A percentile compares a stretch with the other conserved stretches of the same genome.
Conservation (phyloP, 495 filamentous ascomycete species). For the Neurospora intermedia region DNA sequence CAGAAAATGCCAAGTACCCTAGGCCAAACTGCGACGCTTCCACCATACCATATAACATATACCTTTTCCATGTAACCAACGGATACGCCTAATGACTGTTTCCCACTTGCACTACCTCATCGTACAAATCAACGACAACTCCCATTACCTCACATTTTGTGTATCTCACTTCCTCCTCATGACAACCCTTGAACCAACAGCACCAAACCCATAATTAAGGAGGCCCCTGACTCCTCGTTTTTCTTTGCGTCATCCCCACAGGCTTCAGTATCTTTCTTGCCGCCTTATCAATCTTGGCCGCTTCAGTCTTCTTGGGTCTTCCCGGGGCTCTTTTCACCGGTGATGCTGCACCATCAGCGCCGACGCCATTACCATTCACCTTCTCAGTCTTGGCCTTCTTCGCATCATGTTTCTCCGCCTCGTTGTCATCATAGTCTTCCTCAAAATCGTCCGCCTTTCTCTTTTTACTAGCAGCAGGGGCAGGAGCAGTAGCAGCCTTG, state of each 20-base stretch:
- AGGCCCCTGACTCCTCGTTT: constrained; percentile 36
- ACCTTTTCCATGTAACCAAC: not conserved
- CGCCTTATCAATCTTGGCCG: not conserved
- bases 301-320: not conserved
- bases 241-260: constrained; percentile 28
- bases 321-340: not conserved
- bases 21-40: not conserved
- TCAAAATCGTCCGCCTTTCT: constrained; percentile 6
- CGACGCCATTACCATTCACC: constrained; percentile 5
- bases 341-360: not conserved
- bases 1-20: not conserved
- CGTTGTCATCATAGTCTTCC: constrained; percentile 8
- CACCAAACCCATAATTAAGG: constrained; percentile 13
- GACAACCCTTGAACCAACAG: not conserved
- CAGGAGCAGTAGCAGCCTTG: constrained; percentile 7
- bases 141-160: not conserved
- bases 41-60: not conserved
- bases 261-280: constrained; percentile 2
- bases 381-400: constrained; percentile 28
- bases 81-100: not conserved
- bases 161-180: not conserved
- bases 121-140: not conserved
- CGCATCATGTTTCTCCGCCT: constrained; percentile 11
- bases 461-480: constrained; percentile 7
- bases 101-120: not conserved